Percentiles rank a stretch among this genome's conserved stretches.
phyloP scores from a whole-genome alignment of 129 eudicot species.

The Scalesia atractyloides region DNA sequence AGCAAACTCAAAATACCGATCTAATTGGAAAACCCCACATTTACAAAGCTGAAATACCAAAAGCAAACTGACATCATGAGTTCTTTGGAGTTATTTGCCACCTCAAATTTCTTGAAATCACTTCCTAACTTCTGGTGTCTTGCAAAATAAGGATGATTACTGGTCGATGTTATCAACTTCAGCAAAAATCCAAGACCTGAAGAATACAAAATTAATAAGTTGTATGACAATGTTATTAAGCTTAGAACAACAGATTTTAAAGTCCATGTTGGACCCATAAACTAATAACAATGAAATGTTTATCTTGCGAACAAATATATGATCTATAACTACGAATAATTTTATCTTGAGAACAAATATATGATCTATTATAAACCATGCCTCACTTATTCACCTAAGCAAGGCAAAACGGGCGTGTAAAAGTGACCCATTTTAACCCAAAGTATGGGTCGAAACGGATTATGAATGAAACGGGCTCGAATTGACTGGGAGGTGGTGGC shows the following conservation, averaged over 20 bases:
- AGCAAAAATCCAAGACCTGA: constrained; percentile 4
- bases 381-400: background rate
- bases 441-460: background rate
- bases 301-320: background rate
- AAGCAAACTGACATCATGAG: constrained; percentile 23
- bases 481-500: background rate
- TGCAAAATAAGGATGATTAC: background rate
- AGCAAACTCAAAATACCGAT: constrained; percentile 15
- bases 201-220: background rate
- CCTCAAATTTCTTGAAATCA: constrained; percentile 12
- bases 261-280: background rate
- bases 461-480: background rate
- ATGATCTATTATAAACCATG: background rate
- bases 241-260: background rate
- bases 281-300: background rate
- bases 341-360: background rate
- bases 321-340: no score
- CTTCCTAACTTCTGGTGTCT: constrained; percentile 11
- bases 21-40: constrained; percentile 16
- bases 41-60: constrained; percentile 5
- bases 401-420: background rate
- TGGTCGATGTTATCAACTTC: background rate
- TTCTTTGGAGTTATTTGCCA: constrained; percentile 16
- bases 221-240: background rate
- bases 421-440: background rate